Evolutionary conservation across 2,329 filamentous ascomycete species (phyloP), one percentile per base, ranked within the genome.

Genomic region (Didymella exigua): DNA sequence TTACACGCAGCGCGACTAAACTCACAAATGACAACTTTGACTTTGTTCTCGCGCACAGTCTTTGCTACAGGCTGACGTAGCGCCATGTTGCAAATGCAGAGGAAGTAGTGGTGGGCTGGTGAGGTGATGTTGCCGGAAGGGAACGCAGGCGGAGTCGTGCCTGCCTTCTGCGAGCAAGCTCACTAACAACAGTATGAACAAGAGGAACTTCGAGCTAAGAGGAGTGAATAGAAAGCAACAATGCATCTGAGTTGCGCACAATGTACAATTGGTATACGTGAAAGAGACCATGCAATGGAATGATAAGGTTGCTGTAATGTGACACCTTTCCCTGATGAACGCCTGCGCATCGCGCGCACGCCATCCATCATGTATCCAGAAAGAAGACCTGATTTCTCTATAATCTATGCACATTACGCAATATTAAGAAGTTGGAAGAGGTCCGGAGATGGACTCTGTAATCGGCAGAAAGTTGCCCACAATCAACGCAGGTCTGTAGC

Each of bases 391-490:
- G 34, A 7, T 27, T 42, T 37, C 10, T 50, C 1, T 49, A 47
- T 42, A 55, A 14, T 24, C 19, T 16, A 24, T 24, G 19, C 21
- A 16, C 16, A 26, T 5, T 9, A 16, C 18, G 21, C 24, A 47
- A 1, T 46, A 63, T 19, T 52, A 59, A 27, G 52, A 50, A 33
- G 56, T 56, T 23, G 65, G 49, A n/a, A 65, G 19, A 33, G 62
- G 52, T 11, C 63, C 61, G 19, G 70, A 63, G 2, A 63, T 64
- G 10, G 65, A 61, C n/a, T 72, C 70, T 68, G 92, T 86, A 71
- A 96, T 92, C 2, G 95, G 95, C 59, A 99, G 77, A 75, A 99
- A 99, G 72, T 99, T 99, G 44, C 95, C 95, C 43, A 99, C 89
- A 69, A 99, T 99, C 61, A 99, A 81, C 46, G 91, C 92, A 46